A percentile compares a stretch with the other conserved stretches of the same genome.
These are phyloP conservation scores for Yamadazyma sp. DNA, from an alignment of 805 yeast genomes.

Conservation along the genomic window DNA sequence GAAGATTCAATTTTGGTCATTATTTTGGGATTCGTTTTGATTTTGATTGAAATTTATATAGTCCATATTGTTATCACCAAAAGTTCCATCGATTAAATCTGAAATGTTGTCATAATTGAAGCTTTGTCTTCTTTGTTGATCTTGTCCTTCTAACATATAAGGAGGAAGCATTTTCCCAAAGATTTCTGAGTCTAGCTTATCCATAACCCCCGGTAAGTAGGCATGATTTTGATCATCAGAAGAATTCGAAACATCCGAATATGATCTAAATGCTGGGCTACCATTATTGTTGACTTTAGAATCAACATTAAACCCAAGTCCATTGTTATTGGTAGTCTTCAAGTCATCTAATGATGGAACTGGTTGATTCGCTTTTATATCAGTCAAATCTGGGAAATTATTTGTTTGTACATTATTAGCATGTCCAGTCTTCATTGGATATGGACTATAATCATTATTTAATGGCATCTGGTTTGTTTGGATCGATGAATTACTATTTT, in stretches of 20 bases:
- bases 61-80: conserved; percentile 1
- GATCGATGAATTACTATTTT: too few relatives aligned
- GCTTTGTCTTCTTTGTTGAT: conserved; percentile 6
- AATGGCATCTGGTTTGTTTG: not conserved
- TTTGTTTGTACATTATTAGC: not conserved
- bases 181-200: conserved; percentile 77
- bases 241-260: conserved; percentile 7
- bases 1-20: too few relatives aligned
- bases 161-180: conserved; percentile 85
- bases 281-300: not conserved
- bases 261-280: conserved; percentile 1
- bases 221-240: conserved; percentile 9
- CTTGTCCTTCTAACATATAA: conserved; percentile 55
- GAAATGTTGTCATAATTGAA: conserved; percentile 6
- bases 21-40: too few relatives aligned
- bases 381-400: too few relatives aligned
- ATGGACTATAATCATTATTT: conserved; percentile 1
- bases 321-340: not conserved
- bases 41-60: too few relatives aligned
- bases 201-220: conserved; percentile 81
- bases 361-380: too few relatives aligned
- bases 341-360: not conserved
- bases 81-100: conserved; percentile 5
- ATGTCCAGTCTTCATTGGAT: conserved; percentile 1
- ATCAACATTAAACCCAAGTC: not conserved